Evolutionary conservation across 23 red algal genomes (phyloP), one percentile per base, ranked within the genome.

Genomic region (Gracilaria caudata): DNA sequence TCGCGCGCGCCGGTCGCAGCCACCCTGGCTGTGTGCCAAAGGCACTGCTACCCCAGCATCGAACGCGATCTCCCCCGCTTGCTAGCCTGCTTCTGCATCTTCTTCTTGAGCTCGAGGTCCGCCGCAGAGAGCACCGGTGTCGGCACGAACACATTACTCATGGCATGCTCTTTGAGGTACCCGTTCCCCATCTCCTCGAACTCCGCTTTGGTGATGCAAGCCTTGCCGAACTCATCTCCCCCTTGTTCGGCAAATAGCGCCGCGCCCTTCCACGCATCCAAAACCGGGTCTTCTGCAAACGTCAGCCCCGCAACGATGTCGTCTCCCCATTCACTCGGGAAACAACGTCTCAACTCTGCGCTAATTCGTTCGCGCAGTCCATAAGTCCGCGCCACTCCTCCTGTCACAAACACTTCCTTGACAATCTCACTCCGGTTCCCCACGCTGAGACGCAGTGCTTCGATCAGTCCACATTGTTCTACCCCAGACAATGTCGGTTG

Each of bases 111-210:
- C 77, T 91, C 87, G 36, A 82, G 55, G 45, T 91, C 87, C 47
- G 76, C 87, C 32, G 87, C 77, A 34, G 61, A 73, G 24, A 91
- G 63, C 9, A 91, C 32, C 11, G 78, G 77, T 39, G 87, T 82
- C n/a, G 61, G 77, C 24, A 55, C 34, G 51, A 82, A 82, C 65
- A 82, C 76, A 54, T 95, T 95, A 38, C 93, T 55, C 4, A 75
- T 29, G 14, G 81, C 70, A 55, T 95, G 93, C 80, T 95, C 93
- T 24, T 70, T 74, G 47, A 95, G 75, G 80, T 95, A 95, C 24
- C 88, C 93, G 25, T 82, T 78, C 10, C 93, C 93, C 60, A 85
- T 89, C 61, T 95, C 93, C 77, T 95, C 93, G 70, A 78, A 95
- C 55, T 90, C 78, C 23, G 54, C 57, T 36, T 89, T 82, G 10